Conservation (phyloP, 1,139 yeast genomes). For the Yamadazyma dushanensis region DNA sequence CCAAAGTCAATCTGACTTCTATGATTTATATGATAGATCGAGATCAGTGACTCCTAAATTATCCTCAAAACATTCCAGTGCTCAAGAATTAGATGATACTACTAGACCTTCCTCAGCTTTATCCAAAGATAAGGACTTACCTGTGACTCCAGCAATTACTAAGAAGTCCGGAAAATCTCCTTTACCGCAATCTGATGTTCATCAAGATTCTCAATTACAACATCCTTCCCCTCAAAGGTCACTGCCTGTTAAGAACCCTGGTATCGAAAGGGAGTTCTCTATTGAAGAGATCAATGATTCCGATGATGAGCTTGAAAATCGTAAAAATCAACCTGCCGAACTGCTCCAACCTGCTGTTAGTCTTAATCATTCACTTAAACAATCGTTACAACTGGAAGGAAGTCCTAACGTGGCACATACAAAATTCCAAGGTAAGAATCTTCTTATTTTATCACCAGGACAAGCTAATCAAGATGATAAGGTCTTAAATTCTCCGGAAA, state of each 20-base stretch:
- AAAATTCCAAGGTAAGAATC: constrained; percentile 29
- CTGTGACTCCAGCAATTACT: constrained; percentile 27
- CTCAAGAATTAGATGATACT: constrained; percentile 7
- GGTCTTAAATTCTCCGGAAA: constrained; percentile 16
- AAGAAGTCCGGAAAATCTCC: background rate
- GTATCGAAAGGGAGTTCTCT: constrained; percentile 27
- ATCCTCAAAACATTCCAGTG: constrained; percentile 11
- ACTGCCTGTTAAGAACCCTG: constrained; percentile 1
- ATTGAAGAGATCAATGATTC: constrained; percentile 46
- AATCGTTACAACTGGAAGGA: constrained; percentile 1
- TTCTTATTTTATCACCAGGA: constrained; percentile 42
- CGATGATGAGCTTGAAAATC: constrained; percentile 32
- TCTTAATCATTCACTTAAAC: constrained; percentile 4
- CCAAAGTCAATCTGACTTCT: constrained; percentile 15
- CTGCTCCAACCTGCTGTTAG: constrained; percentile 17
- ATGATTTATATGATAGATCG: constrained; percentile 23
- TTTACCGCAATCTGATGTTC: background rate
- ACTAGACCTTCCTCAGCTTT: constrained; percentile 18
- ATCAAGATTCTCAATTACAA: constrained; percentile 8
- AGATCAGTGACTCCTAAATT: constrained; percentile 18
- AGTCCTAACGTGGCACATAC: constrained; percentile 16
- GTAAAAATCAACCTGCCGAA: constrained; percentile 4
- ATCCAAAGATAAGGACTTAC: constrained; percentile 32
- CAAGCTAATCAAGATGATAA: constrained; percentile 23
- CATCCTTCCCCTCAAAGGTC: background rate